phyloP scores from a whole-genome alignment of 1,284 basidiomycete genomes.

The Xerocomus nothofagi region DNA sequence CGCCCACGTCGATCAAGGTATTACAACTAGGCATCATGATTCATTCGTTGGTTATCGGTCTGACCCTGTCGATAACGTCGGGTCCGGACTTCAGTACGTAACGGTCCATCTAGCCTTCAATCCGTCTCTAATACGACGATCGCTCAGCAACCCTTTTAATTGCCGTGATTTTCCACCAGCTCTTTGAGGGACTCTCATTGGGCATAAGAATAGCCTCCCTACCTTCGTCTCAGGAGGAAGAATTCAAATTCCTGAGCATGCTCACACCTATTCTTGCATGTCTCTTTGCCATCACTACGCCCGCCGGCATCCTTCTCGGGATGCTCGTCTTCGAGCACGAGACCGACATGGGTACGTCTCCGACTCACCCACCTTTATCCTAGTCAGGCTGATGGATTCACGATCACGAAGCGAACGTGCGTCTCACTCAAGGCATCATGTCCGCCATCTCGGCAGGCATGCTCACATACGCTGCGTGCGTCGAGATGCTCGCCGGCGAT shows the following conservation, averaged over 20 bases:
- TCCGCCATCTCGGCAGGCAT: slow-evolving; percentile 76
- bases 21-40: slow-evolving; percentile 79
- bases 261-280: slow-evolving; percentile 57
- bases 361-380: background rate
- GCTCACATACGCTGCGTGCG: slow-evolving; percentile 74
- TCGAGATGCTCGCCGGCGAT: slow-evolving; percentile 80
- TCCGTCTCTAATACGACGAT: slow-evolving; percentile 3
- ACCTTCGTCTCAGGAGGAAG: slow-evolving; percentile 38
- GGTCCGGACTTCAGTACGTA: slow-evolving; percentile 69
- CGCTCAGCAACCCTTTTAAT: slow-evolving; percentile 62
- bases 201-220: slow-evolving; percentile 74
- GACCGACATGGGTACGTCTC: slow-evolving; percentile 32
- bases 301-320: slow-evolving; percentile 62
- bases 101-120: background rate
- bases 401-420: slow-evolving; percentile 41
- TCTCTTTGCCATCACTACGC: slow-evolving; percentile 72
- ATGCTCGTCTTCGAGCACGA: slow-evolving; percentile 44
- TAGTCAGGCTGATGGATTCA: background rate
- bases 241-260: slow-evolving; percentile 21
- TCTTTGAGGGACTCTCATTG: slow-evolving; percentile 77
- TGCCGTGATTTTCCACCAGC: slow-evolving; percentile 75
- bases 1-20: slow-evolving; percentile 44
- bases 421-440: slow-evolving; percentile 66
- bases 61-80: slow-evolving; percentile 66
- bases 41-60: slow-evolving; percentile 76